phyloP scores from a whole-genome alignment of 1,284 basidiomycete genomes.

The Porodaedalea pini region DNA sequence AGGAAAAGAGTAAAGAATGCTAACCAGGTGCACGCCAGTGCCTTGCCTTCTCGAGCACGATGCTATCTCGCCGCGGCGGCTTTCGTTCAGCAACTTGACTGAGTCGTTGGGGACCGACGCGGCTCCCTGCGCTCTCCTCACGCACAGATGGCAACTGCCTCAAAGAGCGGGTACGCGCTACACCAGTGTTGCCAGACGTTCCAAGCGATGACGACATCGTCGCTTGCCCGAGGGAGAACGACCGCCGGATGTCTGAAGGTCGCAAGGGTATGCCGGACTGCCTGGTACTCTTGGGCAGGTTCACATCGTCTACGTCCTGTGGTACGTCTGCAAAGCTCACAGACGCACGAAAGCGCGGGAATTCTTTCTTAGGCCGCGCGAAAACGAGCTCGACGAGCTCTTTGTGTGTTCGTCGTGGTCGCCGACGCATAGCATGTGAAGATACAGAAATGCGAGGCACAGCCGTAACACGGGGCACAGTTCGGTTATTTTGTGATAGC shows the following conservation, averaged over 20 bases:
- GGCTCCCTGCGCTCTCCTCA: neutral
- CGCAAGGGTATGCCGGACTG: neutral
- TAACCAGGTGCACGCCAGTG: conserved; percentile 32
- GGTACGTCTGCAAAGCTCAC: neutral
- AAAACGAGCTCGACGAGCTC: conserved; percentile 20
- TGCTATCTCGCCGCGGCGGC: conserved; percentile 37
- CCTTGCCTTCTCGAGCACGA: conserved; percentile 48
- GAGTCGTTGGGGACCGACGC: neutral
- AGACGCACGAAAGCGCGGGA: neutral
- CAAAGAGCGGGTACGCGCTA: conserved; percentile 7
- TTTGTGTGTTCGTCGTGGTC: conserved; percentile 18
- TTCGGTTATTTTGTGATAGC: neutral
- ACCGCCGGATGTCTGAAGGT: conserved; percentile 8
- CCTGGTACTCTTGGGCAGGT: neutral
- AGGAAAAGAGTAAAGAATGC: neutral
- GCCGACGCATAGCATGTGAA: neutral
- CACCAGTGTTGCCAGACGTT: neutral
- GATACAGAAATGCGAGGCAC: neutral
- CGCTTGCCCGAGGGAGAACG: conserved; percentile 2
- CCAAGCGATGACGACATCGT: neutral
- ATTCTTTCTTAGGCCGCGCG: neutral
- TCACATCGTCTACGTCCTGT: conserved; percentile 3
- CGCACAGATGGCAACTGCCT: neutral
- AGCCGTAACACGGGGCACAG: too few species aligned
- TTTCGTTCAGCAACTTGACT: conserved; percentile 15